A percentile compares a stretch with the other conserved stretches of the same genome.
These are phyloP conservation scores for Ascoidea rubescens DNA, from an alignment of 805 yeast species.

Conservation along the genomic window DNA sequence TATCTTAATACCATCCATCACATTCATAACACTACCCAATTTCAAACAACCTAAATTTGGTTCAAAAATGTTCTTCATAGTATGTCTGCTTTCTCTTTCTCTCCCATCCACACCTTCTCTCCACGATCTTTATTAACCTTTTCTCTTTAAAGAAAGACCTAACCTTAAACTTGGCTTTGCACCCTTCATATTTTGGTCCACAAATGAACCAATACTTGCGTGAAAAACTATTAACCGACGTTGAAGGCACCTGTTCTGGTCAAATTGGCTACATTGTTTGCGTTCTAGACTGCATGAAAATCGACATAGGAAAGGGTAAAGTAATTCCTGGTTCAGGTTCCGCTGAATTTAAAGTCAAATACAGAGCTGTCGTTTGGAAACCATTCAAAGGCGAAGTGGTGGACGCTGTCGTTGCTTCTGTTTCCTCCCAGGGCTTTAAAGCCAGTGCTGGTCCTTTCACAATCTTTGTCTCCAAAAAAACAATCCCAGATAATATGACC, in stretches of 20 bases:
- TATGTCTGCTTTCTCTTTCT: too few species aligned
- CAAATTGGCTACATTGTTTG: constrained; percentile 96
- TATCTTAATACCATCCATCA: too few species aligned
- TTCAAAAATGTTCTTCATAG: too few species aligned
- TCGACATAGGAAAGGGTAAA: constrained; percentile 90
- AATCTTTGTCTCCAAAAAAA: constrained; percentile 87
- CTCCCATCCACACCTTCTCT: neutral
- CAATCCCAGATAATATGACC: constrained; percentile 87
- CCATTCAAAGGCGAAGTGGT: constrained; percentile 99
- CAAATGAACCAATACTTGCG: constrained; percentile 91
- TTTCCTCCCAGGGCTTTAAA: constrained; percentile 89
- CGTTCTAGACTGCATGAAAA: constrained; percentile 86
- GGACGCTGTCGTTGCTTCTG: constrained; percentile 90
- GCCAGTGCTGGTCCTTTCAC: constrained; percentile 97
- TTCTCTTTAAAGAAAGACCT: constrained; percentile 63
- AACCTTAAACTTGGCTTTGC: constrained; percentile 81
- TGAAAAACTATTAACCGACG: constrained; percentile 84
- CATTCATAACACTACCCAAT: too few species aligned
- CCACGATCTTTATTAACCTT: too few species aligned
- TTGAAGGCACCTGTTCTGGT: constrained; percentile 98
- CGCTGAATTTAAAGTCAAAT: constrained; percentile 93
- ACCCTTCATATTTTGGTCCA: constrained; percentile 96
- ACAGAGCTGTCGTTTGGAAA: constrained; percentile 94
- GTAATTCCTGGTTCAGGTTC: constrained; percentile 85
- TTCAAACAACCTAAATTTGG: too few species aligned